A percentile compares a stretch with the other conserved stretches of the same genome.
Evolutionary conservation across 331 rosid genomes (phyloP).

Genomic region (Pyrus hybrid): DNA sequence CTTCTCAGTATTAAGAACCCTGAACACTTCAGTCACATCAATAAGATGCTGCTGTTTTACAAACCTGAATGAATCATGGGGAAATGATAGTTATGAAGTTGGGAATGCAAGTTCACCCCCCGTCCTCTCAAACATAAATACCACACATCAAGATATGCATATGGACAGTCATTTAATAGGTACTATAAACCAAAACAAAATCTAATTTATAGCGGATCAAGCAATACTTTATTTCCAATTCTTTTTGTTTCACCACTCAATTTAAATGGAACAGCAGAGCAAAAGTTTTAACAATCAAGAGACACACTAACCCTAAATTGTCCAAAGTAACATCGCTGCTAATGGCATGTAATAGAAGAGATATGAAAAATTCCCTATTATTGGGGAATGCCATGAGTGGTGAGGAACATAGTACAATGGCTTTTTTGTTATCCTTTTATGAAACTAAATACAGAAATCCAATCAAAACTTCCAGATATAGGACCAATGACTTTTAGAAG

Average conservation of each 20-base stretch:
- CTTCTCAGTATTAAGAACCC: conserved; percentile 68
- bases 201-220: neutral
- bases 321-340: neutral
- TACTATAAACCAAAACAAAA: neutral
- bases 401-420: neutral
- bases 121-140: neutral
- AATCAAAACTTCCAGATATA: neutral
- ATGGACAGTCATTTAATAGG: neutral
- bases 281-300: neutral
- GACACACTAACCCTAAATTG: neutral
- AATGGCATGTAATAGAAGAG: conserved; percentile 1
- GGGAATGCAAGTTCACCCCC: neutral
- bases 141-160: neutral
- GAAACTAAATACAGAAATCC: neutral
- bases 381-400: neutral
- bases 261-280: neutral
- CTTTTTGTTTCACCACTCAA: too few relatives aligned
- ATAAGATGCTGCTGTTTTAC: conserved; percentile 63
- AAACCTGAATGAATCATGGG: conserved; percentile 46
- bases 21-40: conserved; percentile 92
- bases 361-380: neutral
- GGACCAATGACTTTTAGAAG: neutral
- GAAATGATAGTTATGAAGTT: conserved; percentile 13
- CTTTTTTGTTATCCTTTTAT: neutral
- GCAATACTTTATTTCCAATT: neutral